Evolutionary conservation across 2,329 filamentous ascomycete species (phyloP).

Genomic region (Clonostachys rosea): DNA sequence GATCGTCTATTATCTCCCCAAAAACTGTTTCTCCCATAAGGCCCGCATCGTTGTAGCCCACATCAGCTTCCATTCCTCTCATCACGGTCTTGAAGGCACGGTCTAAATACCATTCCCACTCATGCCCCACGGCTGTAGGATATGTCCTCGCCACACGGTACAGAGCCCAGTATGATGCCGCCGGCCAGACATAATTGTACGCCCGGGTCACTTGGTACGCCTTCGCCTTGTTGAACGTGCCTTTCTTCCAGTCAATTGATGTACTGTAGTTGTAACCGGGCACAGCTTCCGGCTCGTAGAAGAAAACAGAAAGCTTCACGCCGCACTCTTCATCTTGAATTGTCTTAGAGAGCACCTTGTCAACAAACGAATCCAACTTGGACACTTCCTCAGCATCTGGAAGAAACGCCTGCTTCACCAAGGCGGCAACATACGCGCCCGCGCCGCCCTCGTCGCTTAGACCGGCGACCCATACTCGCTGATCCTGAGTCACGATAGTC

Average conservation of each 20-base stretch:
- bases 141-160: slow-evolving; percentile 49
- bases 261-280: slow-evolving; percentile 37
- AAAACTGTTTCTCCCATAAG: slow-evolving; percentile 58
- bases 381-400: slow-evolving; percentile 42
- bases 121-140: slow-evolving; percentile 30
- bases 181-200: slow-evolving; percentile 55
- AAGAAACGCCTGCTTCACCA: slow-evolving; percentile 48
- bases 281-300: slow-evolving; percentile 40
- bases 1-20: slow-evolving; percentile 44
- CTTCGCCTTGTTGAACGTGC: slow-evolving; percentile 36
- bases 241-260: slow-evolving; percentile 39
- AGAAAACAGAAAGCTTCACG: slow-evolving; percentile 53
- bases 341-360: slow-evolving; percentile 41
- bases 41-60: slow-evolving; percentile 38
- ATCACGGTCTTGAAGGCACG: slow-evolving; percentile 48
- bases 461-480: slow-evolving; percentile 53
- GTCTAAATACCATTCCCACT: slow-evolving; percentile 50
- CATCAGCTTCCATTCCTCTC: slow-evolving; percentile 26
- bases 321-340: slow-evolving; percentile 40
- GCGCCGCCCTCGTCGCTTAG: slow-evolving; percentile 56
- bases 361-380: slow-evolving; percentile 49
- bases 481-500: slow-evolving; percentile 35
- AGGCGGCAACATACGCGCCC: slow-evolving; percentile 48
- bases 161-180: slow-evolving; percentile 50
- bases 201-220: slow-evolving; percentile 43